Percentiles rank a stretch among this genome's conserved stretches.
These are phyloP conservation scores for Morella rubra DNA, from an alignment of 306 rosid species.

Conservation along the genomic window DNA sequence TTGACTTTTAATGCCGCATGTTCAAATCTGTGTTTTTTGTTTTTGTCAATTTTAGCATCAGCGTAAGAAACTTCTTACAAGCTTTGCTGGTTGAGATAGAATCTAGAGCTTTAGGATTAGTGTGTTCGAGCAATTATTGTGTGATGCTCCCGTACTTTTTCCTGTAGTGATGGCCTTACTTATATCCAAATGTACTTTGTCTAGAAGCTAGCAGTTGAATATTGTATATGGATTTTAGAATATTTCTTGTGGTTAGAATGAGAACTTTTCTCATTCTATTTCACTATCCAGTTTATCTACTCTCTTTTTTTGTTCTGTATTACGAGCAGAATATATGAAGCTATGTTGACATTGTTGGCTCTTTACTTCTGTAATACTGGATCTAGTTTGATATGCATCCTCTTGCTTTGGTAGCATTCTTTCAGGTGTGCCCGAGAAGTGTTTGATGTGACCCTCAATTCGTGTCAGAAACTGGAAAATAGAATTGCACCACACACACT, in stretches of 20 bases:
- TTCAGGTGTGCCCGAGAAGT: conserved; percentile 23
- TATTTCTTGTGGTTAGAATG: not conserved
- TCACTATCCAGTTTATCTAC: not conserved
- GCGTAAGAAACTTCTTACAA: too few species aligned
- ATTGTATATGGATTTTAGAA: not conserved
- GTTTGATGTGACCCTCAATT: conserved; percentile 27
- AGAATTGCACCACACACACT: not conserved
- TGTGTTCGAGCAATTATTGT: not conserved
- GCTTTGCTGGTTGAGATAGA: not conserved
- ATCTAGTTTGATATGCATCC: conserved; percentile 13
- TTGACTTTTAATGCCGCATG: conserved; percentile 3
- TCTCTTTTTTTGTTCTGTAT: conserved; percentile 1
- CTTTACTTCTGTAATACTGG: conserved; percentile 17
- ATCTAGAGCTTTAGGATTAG: conserved; percentile 1
- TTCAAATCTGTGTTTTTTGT: not conserved
- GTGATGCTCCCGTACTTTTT: not conserved
- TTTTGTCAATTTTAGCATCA: too few species aligned
- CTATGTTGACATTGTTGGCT: conserved; percentile 9
- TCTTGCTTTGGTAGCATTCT: conserved; percentile 7
- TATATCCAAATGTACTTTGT: not conserved
- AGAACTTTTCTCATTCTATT: not conserved
- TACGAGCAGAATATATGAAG: not conserved
- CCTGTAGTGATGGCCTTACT: not conserved
- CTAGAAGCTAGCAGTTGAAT: not conserved
- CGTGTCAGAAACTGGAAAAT: conserved; percentile 20